Evolutionary conservation across 352 stramenopile genomes (phyloP), one percentile per base, ranked within the genome.

Genomic region (Phytophthora pistaciae): DNA sequence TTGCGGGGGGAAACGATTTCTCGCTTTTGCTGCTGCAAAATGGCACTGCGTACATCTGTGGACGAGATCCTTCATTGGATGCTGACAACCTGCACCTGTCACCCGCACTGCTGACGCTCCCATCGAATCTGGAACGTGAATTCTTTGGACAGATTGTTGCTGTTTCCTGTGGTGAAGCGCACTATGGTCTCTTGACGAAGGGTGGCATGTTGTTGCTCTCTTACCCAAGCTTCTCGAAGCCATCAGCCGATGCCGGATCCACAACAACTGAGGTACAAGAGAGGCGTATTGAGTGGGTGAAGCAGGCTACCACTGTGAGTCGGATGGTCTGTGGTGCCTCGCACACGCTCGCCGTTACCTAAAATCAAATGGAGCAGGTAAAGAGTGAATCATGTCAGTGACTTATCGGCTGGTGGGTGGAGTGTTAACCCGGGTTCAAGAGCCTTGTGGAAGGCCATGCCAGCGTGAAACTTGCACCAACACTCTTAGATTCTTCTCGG

Each of bases 161-260:
- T n/a, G 68, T 87, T n/a, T 83, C 80, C 1, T 84, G 77, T 50
- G 80, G 80, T 9, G 80, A 87, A 77, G 62, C 69, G n/a, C 75
- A 87, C 36, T 87, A 68, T 67, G 68, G 68, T 1, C 63, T 87
- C 16, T 66, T 82, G 29, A 52, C 71, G 5, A 69, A 66, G 46
- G 61, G 31, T 66, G 79, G 77, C 8, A 55, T 70, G 13, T 52
- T 87, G 4, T n/a, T 83, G 21, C n/a, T 75, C 18, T 85, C 75
- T 0, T 67, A 64, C 29, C 27, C 55, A 33, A 69, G 40, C 33
- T 66, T 55, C 29, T 69, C 53, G 0, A 42, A 72, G n/a, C 58
- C 40, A 23, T 70, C 52, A 50, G n/a, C 52, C 1, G 63, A 74
- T 20, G 64, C 64, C 1, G 56, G 64, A 44, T 56, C 50, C 3